Percentiles rank a stretch among this genome's conserved stretches.
Conservation (phyloP, 2,329 filamentous ascomycete genomes). For the Zalaria sp. region DNA sequence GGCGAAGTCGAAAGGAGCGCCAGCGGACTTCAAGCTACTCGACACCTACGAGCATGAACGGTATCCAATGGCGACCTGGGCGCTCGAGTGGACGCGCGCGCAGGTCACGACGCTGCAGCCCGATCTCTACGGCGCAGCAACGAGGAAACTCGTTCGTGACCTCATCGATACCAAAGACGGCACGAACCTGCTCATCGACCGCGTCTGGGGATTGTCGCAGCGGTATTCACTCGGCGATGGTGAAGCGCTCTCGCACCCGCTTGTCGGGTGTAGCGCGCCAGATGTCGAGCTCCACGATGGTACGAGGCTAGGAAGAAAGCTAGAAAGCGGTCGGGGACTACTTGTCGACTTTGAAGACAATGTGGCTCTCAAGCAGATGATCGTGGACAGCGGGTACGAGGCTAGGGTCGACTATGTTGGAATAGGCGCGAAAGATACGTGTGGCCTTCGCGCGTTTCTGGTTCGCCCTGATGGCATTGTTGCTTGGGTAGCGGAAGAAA, state of each 20-base stretch:
- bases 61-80: slow-evolving; percentile 13
- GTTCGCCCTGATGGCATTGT: not conserved
- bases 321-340: not conserved
- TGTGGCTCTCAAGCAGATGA: not conserved
- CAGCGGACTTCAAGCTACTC: slow-evolving; percentile 8
- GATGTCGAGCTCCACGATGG: slow-evolving; percentile 17
- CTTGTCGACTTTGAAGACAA: not conserved
- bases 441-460: not conserved
- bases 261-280: slow-evolving; percentile 23
- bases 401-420: not conserved
- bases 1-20: slow-evolving; percentile 5
- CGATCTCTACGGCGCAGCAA: not conserved
- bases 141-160: not conserved
- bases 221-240: not conserved
- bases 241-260: slow-evolving; percentile 11
- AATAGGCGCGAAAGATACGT: not conserved
- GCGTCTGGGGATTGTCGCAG: not conserved
- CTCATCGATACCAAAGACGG: not conserved
- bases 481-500: not conserved
- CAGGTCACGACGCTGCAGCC: not conserved
- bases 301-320: not conserved
- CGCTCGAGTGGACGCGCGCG: not conserved
- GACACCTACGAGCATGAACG: slow-evolving; percentile 16
- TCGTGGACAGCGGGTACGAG: too few species aligned
- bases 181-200: not conserved